Base-by-base conservation (phyloP, 129 eudicot species). In the Deinandra increscens region DNA sequence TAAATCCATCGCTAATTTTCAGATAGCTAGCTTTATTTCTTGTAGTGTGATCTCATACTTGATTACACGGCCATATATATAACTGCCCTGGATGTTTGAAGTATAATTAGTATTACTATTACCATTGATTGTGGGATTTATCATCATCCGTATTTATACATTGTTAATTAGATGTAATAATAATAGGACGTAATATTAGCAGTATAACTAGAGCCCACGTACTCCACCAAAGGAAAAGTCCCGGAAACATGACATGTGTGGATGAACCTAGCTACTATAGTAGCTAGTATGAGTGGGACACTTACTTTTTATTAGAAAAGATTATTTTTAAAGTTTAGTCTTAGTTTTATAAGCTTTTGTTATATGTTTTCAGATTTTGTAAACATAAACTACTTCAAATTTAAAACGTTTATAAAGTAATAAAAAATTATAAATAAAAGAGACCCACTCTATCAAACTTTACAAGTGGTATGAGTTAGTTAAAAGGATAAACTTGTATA, bases 201-300 rank as follows among this genome's bases (percentile, higher is more conserved):
- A 3, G 31, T 26, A 26, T 54, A 54, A 7, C 34, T 20, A 20
- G 60, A 54, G 34, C 60, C 60, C 62, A 23, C 17, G 11, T 10
- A 26, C 31, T 26, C 31, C 31, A 26, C 54, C 55, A 49, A 49
- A 15, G 11, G 6, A 49, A 49, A 18, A 49, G 55, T 49, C 23
- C 22, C 22, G 36, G 60, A 54, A 26, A 54, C 62, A 23, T 9
- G 26, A 15, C 62, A 56, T 55, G 62, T 55, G 62, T 56, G 62
- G 17, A 56, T 56, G 37, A 56, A 56, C 62, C 36, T 3, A 26
- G 31, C 31, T 26, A 56, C 10, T 26, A 3, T 1, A 23, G 39
- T 56, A 39, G 18, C 12, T 56, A 39, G 18, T 26, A 10, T 29
- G 63, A 15, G 37, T 12, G 38, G 36, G 22, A 8, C 56, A 31